Conservation (phyloP, 2,329 filamentous ascomycete genomes). For the Epicoccum sorghinum region DNA sequence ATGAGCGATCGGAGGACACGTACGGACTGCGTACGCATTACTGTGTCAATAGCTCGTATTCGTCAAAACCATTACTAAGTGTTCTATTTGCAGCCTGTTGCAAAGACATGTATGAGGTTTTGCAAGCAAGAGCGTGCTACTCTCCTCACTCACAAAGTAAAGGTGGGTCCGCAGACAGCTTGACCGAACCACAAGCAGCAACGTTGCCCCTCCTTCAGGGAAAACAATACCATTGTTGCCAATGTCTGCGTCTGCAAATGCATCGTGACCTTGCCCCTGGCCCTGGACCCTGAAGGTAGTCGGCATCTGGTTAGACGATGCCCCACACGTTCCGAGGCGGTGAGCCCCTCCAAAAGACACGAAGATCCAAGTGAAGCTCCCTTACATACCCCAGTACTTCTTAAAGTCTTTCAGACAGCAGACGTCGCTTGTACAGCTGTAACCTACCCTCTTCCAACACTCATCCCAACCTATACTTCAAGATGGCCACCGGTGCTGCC, state of each 20-base stretch:
- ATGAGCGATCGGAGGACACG: too few species aligned
- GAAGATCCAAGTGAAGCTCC: conserved; percentile 15
- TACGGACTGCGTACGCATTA: too few species aligned
- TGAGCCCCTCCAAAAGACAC: conserved; percentile 33
- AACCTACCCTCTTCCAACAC: not conserved
- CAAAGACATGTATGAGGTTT: too few species aligned
- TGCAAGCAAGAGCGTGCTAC: too few species aligned
- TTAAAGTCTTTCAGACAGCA: not conserved
- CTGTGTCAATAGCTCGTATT: too few species aligned
- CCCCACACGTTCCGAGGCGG: conserved; percentile 30
- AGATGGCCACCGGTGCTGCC: conserved; percentile 51
- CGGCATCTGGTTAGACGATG: conserved; percentile 17
- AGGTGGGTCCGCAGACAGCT: too few species aligned
- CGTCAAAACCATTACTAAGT: too few species aligned
- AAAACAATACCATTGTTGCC: not conserved
- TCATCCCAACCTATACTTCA: conserved; percentile 8
- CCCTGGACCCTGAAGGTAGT: conserved; percentile 16
- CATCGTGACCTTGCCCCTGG: conserved; percentile 4
- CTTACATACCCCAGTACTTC: conserved; percentile 11
- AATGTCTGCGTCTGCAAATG: too few species aligned
- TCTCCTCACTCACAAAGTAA: too few species aligned
- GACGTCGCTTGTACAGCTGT: not conserved
- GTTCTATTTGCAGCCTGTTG: too few species aligned
- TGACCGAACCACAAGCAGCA: too few species aligned
- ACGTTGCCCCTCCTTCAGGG: not conserved